Percentiles rank a stretch among this genome's conserved stretches.
Conservation (phyloP, 2,329 filamentous ascomycete genomes). For the Sporothrix curviconia region DNA sequence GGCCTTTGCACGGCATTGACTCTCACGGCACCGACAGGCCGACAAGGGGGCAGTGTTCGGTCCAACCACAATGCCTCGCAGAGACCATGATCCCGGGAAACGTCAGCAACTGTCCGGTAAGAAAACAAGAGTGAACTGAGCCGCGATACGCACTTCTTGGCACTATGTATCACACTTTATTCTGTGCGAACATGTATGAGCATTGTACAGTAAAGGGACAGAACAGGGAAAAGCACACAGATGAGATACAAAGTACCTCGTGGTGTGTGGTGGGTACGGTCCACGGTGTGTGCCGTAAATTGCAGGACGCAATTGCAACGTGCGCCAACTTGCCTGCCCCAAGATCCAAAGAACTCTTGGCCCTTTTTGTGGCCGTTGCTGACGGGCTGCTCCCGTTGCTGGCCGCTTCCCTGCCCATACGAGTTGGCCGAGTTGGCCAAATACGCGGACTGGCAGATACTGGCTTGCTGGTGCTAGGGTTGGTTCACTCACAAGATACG, state of each 20-base stretch:
- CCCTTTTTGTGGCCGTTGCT: neutral
- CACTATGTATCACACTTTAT: neutral
- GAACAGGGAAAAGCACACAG: no score
- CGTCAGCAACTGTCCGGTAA: no score
- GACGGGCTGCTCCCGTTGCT: neutral
- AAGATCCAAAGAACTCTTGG: no score
- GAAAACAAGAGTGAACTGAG: no score
- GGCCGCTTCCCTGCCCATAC: constrained; percentile 2
- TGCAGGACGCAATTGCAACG: neutral
- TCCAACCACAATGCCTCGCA: neutral
- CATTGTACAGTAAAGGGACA: no score
- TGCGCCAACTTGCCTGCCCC: no score
- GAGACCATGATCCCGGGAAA: no score
- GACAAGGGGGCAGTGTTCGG: neutral
- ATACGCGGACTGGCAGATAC: neutral
- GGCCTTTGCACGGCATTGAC: constrained; percentile 8
- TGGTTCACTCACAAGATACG: no score
- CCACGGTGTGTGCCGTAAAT: neutral
- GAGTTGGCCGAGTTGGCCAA: neutral
- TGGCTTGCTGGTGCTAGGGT: no score
- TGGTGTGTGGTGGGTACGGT: neutral
- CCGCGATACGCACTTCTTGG: no score
- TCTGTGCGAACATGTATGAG: no score
- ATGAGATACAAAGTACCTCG: neutral
- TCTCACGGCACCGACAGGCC: neutral